Conservation (phyloP, 371 early-diverging fungal genomes). For the Apophysomyces variabilis region DNA sequence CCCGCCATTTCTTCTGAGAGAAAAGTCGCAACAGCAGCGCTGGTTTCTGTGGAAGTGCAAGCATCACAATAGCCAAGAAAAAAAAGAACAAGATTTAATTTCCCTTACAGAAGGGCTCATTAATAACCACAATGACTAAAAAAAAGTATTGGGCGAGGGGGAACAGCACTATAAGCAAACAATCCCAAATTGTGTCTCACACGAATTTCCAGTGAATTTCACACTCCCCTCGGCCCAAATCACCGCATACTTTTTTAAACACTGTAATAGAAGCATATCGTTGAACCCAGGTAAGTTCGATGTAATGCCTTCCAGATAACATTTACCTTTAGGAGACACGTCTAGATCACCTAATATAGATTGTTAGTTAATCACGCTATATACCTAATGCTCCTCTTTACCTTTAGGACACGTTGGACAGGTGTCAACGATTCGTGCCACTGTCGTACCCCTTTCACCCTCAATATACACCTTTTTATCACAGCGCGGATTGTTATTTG, state of each 20-base stretch:
- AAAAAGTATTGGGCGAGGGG: conserved; percentile 9
- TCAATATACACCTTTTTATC: conserved; percentile 33
- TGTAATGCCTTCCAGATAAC: neutral
- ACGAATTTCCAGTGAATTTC: conserved; percentile 27
- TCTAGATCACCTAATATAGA: conserved; percentile 36
- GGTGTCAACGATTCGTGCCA: conserved; percentile 43
- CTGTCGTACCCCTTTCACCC: conserved; percentile 28
- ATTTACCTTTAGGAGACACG: conserved; percentile 42
- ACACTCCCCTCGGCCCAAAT: conserved; percentile 22
- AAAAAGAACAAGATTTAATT: conserved; percentile 1
- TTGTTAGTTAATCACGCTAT: conserved; percentile 5
- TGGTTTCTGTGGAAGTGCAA: neutral
- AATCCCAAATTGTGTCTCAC: conserved; percentile 10
- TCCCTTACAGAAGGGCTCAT: neutral
- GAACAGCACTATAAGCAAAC: conserved; percentile 3
- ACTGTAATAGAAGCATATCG: conserved; percentile 15
- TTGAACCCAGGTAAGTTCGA: neutral
- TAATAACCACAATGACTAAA: neutral
- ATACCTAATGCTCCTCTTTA: conserved; percentile 15
- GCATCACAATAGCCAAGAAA: neutral
- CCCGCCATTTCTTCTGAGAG: neutral
- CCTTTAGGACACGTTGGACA: conserved; percentile 44
- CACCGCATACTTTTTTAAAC: conserved; percentile 33
- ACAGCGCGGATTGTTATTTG: conserved; percentile 40
- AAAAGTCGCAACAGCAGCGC: neutral